Evolutionary conservation across 805 yeast genomes (phyloP).

Genomic region (Pichia nakasei): DNA sequence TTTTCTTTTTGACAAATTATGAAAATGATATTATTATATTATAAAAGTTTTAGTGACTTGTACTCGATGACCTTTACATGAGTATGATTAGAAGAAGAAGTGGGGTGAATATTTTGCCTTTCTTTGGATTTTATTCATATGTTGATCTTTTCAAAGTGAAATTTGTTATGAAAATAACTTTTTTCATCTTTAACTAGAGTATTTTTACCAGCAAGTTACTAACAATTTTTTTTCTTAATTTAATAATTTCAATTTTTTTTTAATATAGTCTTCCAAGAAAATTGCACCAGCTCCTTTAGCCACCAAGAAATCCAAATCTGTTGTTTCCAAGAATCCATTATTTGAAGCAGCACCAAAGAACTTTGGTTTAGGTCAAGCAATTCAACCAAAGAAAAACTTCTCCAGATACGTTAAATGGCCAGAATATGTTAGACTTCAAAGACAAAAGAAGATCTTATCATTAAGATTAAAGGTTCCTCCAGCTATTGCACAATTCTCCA

Average conservation of each 20-base stretch:
- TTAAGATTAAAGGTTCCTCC: conserved; percentile 99
- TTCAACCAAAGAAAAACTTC: conserved; percentile 94
- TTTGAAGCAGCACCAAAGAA: conserved; percentile 83
- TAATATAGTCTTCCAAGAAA: conserved; percentile 46
- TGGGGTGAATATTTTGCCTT: too few relatives aligned
- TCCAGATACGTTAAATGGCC: conserved; percentile 99
- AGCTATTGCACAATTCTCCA: conserved; percentile 92
- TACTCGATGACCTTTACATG: background rate
- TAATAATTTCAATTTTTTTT: conserved; percentile 11
- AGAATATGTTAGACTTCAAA: conserved; percentile 94
- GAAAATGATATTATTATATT: background rate
- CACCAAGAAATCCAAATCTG: conserved; percentile 49
- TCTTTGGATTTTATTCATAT: background rate
- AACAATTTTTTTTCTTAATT: conserved; percentile 6
- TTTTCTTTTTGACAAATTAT: background rate
- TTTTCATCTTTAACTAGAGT: background rate
- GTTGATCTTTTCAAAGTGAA: background rate
- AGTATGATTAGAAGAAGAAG: too few relatives aligned
- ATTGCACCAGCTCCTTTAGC: conserved; percentile 99
- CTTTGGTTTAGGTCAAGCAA: conserved; percentile 93
- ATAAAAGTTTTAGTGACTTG: background rate
- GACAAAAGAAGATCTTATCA: conserved; percentile 95
- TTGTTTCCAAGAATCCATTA: conserved; percentile 66
- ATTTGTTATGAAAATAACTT: background rate
- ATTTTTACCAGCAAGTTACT: conserved; percentile 17